A percentile compares a stretch with the other conserved stretches of the same genome.
phyloP scores from a whole-genome alignment of 768 basidiomycete genomes.

The Astraeus odoratus region DNA sequence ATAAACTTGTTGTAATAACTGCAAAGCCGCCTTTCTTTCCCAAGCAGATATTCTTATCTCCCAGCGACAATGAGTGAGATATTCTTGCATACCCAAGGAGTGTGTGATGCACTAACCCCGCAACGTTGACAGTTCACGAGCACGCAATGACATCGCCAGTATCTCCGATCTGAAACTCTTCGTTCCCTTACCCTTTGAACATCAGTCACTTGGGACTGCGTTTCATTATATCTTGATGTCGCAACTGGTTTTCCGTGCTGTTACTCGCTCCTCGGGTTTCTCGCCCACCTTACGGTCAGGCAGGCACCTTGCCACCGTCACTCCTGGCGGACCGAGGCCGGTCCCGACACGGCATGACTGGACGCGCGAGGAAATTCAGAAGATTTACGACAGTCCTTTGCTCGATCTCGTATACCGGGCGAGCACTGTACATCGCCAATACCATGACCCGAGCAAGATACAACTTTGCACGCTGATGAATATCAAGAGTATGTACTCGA shows the following conservation, averaged over 20 bases:
- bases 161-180: neutral
- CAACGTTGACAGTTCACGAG: slow-evolving; percentile 1
- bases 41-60: too few species aligned
- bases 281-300: slow-evolving; percentile 34
- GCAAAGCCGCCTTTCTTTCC: too few species aligned
- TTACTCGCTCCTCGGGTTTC: slow-evolving; percentile 6
- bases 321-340: slow-evolving; percentile 9
- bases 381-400: slow-evolving; percentile 79
- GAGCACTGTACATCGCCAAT: slow-evolving; percentile 74
- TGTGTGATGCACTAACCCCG: too few species aligned
- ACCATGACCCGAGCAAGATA: slow-evolving; percentile 85
- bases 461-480: slow-evolving; percentile 98
- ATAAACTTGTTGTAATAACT: slow-evolving; percentile 27
- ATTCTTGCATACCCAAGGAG: too few species aligned
- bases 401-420: slow-evolving; percentile 87
- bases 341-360: slow-evolving; percentile 52
- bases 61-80: too few species aligned
- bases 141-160: too few species aligned
- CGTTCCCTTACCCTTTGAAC: too few species aligned
- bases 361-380: slow-evolving; percentile 74
- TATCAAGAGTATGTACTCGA: slow-evolving; percentile 76
- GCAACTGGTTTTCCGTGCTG: slow-evolving; percentile 3
- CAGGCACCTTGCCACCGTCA: slow-evolving; percentile 60
- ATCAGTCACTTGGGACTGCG: too few species aligned
- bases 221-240: slow-evolving; percentile 9